Conservation (phyloP, 1,284 basidiomycete genomes). For the Laetiporus sulphureus region DNA sequence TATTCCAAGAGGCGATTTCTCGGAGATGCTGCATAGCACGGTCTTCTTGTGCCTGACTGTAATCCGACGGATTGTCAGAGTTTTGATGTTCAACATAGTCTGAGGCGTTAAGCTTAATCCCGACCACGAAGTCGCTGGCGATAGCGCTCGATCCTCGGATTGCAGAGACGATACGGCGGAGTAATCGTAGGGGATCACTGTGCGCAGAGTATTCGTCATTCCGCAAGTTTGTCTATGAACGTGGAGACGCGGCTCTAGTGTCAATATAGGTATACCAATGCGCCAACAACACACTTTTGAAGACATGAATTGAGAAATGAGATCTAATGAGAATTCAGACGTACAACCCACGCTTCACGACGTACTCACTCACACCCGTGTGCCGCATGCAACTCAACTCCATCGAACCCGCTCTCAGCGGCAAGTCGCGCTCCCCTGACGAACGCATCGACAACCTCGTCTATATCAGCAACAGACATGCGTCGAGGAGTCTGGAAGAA, state of each 20-base stretch:
- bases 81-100: conserved; percentile 56
- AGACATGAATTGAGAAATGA: conserved; percentile 82
- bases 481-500: conserved; percentile 61
- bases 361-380: conserved; percentile 69
- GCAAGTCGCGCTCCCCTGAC: conserved; percentile 66
- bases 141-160: conserved; percentile 48
- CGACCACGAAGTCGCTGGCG: conserved; percentile 62
- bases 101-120: conserved; percentile 84
- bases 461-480: conserved; percentile 59
- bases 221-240: conserved; percentile 59
- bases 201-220: conserved; percentile 53
- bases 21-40: conserved; percentile 61
- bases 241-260: too few relatives aligned
- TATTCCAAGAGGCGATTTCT: conserved; percentile 56
- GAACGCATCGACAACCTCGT: conserved; percentile 60
- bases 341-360: background rate
- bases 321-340: conserved; percentile 40
- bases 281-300: conserved; percentile 46
- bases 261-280: too few relatives aligned
- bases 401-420: conserved; percentile 76
- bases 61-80: conserved; percentile 27
- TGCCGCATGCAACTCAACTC: conserved; percentile 82
- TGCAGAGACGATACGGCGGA: conserved; percentile 56
- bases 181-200: conserved; percentile 48
- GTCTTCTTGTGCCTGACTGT: conserved; percentile 18